Base-by-base conservation (phyloP, 106 monocot genomes). In the Platanthera guangdongensis region DNA sequence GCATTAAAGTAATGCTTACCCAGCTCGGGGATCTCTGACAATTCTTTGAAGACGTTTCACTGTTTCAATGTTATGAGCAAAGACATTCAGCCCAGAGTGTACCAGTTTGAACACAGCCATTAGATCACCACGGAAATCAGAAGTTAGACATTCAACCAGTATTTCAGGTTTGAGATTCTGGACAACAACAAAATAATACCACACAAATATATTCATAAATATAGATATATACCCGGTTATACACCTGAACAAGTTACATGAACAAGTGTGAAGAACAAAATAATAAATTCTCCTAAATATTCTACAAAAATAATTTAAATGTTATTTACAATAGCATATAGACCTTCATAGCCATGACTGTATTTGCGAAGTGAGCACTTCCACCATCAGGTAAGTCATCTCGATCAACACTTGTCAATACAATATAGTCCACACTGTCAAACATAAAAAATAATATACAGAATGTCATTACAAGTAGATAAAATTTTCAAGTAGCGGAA, bases 381-480 rank as follows among this genome's bases (percentile, higher is more conserved):
- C 96, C 97, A 83, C 97, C 97, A 84, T 97, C 97, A 74, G 97
- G 89, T 55, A 97, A 79, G 78, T 97, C 97, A 91, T 97, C 97
- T 32, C 93, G 91, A 76, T 94, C 97, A 80, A 97, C 94, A 79
- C 97, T 97, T 45, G 97, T 93, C 25, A 97, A 85, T 25, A 97
- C 97, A 81, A 97, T 83, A 81, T 94, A 97, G 63, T 94, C 97
- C 60, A 97, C 97, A 32, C 97, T 97, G 83, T 68, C 75, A 85
- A 83, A 81, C 8, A 72, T 72, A 72, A 0, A 72, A 14, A 22
- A 50, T 1, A 50, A 72, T 50, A 19, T 3, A 72, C 21, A 67
- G 4, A 45, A 51, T 63, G 13, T 19, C 1, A 64, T 51, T 63
- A 73, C 15, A 73, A 74, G 25, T 69, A 77, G 47, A 10, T 78